A percentile compares a stretch with the other conserved stretches of the same genome.
Conservation (phyloP, 73 alveolate species). For the Tetrahymena elliotti region DNA sequence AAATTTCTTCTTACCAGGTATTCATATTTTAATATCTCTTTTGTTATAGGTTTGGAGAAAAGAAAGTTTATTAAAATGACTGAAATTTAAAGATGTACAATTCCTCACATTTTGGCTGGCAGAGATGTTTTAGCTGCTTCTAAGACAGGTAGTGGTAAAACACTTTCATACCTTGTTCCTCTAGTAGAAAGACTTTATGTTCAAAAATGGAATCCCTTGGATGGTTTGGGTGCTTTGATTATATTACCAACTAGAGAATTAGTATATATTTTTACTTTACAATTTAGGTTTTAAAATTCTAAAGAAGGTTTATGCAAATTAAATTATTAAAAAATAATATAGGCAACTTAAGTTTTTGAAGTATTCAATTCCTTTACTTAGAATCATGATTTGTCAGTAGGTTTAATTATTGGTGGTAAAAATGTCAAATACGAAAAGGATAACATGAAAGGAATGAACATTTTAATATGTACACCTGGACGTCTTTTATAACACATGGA, state of each 20-base stretch:
- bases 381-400: constrained; percentile 65
- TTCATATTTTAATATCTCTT: neutral
- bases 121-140: constrained; percentile 84
- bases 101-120: constrained; percentile 86
- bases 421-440: constrained; percentile 51
- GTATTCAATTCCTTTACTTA: constrained; percentile 62
- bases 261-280: neutral
- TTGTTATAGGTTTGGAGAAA: constrained; percentile 43
- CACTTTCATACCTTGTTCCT: constrained; percentile 68
- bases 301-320: neutral
- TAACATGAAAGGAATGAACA: constrained; percentile 51
- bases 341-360: constrained; percentile 73
- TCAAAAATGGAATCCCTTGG: constrained; percentile 54
- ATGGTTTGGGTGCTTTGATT: constrained; percentile 76
- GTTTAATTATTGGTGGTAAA: constrained; percentile 82
- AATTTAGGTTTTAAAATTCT: neutral
- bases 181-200: constrained; percentile 61
- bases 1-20: neutral
- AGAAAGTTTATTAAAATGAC: constrained; percentile 82
- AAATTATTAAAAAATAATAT: neutral
- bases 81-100: constrained; percentile 79
- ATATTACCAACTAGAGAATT: constrained; percentile 85
- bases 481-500: constrained; percentile 80
- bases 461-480: constrained; percentile 86
- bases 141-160: constrained; percentile 89